Percentiles rank a stretch among this genome's conserved stretches.
Conservation (phyloP, 2,329 filamentous ascomycete species). For the Cryphonectria parasitica region DNA sequence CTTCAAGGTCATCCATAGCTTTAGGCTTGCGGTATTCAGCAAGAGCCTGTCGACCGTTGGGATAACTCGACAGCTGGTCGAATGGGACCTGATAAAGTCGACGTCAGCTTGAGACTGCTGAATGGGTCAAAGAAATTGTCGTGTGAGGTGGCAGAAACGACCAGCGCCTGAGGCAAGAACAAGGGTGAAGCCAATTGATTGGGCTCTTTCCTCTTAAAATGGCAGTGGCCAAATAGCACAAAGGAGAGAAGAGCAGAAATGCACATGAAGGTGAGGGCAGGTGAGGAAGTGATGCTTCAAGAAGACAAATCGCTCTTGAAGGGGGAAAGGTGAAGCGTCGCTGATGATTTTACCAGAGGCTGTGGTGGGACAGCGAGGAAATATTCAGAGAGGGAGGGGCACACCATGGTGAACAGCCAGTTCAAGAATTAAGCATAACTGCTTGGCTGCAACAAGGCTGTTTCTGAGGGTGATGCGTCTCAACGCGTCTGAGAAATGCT, state of each 20-base stretch:
- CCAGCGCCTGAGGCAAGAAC: not conserved
- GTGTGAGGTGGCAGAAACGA: not conserved
- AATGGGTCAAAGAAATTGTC: not conserved
- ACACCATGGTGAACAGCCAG: not conserved
- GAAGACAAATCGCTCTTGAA: not conserved
- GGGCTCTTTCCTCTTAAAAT: not conserved
- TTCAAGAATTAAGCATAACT: not conserved
- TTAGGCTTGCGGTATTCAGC: conserved; percentile 32
- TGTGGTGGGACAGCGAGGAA: not conserved
- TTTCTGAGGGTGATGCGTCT: not conserved
- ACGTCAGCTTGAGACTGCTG: conserved; percentile 4
- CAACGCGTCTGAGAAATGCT: not conserved
- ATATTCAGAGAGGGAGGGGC: not conserved
- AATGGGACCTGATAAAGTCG: conserved; percentile 34
- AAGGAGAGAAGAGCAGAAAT: not conserved
- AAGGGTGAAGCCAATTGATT: not conserved
- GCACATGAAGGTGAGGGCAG: not conserved
- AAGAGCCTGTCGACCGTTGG: conserved; percentile 34
- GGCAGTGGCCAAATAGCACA: not conserved
- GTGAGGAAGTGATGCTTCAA: not conserved
- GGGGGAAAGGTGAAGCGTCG: not conserved
- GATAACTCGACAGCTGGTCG: conserved; percentile 35
- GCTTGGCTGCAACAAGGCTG: not conserved
- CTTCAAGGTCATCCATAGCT: conserved; percentile 23
- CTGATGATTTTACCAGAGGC: not conserved